These are phyloP conservation scores for Babesia bovis DNA, from an alignment of 169 alveolate genomes.

Conservation along the genomic window DNA sequence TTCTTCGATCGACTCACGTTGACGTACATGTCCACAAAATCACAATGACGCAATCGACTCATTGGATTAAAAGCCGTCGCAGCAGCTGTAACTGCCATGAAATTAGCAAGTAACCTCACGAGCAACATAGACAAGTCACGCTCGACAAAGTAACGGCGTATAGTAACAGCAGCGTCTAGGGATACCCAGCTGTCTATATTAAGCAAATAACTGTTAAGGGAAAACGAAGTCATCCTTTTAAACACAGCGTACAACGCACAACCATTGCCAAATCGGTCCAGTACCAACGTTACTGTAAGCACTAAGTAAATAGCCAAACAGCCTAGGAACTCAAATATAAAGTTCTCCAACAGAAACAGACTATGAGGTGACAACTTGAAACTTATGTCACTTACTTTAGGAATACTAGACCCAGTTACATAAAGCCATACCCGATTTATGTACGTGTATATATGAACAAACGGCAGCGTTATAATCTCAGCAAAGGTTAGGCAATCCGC, in stretches of 20 bases:
- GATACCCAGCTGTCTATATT: slow-evolving; percentile 11
- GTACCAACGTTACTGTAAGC: slow-evolving; percentile 5
- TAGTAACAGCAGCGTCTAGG: slow-evolving; percentile 43
- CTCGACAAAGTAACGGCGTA: slow-evolving; percentile 28
- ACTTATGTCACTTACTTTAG: not conserved
- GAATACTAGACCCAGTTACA: not conserved
- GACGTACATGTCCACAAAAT: slow-evolving; percentile 38
- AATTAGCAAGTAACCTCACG: slow-evolving; percentile 39
- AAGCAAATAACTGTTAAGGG: slow-evolving; percentile 15
- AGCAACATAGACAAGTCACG: not conserved
- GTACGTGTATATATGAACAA: not conserved
- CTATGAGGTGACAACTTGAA: not conserved
- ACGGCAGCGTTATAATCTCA: not conserved
- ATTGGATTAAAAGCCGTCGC: slow-evolving; percentile 40
- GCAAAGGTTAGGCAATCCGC: slow-evolving; percentile 4
- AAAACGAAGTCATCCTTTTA: slow-evolving; percentile 2
- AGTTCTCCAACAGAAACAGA: slow-evolving; percentile 32
- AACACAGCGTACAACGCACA: not conserved
- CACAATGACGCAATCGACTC: slow-evolving; percentile 23
- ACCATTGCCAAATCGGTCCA: not conserved
- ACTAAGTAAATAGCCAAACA: slow-evolving; percentile 31
- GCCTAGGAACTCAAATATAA: slow-evolving; percentile 50
- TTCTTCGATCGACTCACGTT: slow-evolving; percentile 9
- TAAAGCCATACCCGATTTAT: not conserved
- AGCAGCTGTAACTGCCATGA: slow-evolving; percentile 36